phyloP scores from a whole-genome alignment of 2,329 filamentous ascomycete species.

The Alternaria angustiovoidea region DNA sequence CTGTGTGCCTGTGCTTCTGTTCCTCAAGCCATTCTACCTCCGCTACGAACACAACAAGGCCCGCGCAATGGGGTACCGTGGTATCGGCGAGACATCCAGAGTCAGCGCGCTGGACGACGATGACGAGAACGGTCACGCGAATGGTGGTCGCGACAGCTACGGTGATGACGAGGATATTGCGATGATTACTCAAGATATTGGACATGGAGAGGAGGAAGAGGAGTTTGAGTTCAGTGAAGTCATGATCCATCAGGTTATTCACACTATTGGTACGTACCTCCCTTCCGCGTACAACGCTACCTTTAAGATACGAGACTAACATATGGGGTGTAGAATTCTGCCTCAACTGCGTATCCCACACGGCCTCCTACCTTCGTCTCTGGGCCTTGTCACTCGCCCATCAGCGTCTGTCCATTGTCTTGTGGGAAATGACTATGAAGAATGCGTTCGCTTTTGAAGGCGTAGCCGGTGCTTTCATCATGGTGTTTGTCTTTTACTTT shows the following conservation, averaged over 20 bases:
- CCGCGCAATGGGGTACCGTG: conserved; percentile 87
- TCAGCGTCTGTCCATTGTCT: conserved; percentile 93
- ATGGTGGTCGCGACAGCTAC: conserved; percentile 69
- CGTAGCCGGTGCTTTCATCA: conserved; percentile 75
- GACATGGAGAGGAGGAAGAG: conserved; percentile 78
- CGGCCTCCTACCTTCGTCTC: conserved; percentile 96
- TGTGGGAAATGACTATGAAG: conserved; percentile 95
- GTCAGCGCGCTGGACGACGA: conserved; percentile 92
- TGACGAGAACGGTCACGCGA: conserved; percentile 70
- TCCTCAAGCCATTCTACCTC: conserved; percentile 95
- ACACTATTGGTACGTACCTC: conserved; percentile 83
- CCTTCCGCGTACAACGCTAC: background rate
- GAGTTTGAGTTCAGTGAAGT: conserved; percentile 97
- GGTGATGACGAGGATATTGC: conserved; percentile 81
- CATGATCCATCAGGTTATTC: conserved; percentile 99
- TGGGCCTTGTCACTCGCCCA: conserved; percentile 98
- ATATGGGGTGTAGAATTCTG: conserved; percentile 78
- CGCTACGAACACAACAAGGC: conserved; percentile 92
- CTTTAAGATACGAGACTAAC: conserved; percentile 29
- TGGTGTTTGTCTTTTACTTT: conserved; percentile 81
- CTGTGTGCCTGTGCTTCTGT: conserved; percentile 89
- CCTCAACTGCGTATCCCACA: conserved; percentile 98
- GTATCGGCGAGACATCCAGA: conserved; percentile 85
- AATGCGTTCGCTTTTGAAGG: conserved; percentile 75
- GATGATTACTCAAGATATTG: conserved; percentile 87